Evolutionary conservation across 1,139 yeast species (phyloP).

Genomic region (Candida tropicalis): DNA sequence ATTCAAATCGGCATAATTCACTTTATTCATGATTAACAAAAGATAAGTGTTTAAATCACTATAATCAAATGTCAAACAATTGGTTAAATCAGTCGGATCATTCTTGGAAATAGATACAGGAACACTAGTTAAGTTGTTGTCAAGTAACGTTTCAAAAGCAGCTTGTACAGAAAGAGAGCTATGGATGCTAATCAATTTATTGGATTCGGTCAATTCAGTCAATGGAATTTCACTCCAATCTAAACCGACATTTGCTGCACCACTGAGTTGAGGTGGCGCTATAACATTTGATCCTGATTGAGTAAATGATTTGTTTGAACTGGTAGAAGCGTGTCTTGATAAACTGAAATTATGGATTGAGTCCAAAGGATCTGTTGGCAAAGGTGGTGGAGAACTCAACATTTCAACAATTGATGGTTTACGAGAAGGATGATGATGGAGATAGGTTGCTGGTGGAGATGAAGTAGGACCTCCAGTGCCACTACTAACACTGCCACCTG

Average conservation of each 20-base stretch:
- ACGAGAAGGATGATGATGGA: conserved; percentile 34
- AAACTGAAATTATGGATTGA: conserved; percentile 38
- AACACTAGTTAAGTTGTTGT: conserved; percentile 76
- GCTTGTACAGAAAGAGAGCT: conserved; percentile 70
- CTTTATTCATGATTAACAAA: conserved; percentile 70
- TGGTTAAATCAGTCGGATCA: conserved; percentile 34
- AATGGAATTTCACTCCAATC: conserved; percentile 80
- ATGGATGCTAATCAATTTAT: conserved; percentile 71
- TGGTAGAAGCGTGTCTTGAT: conserved; percentile 46
- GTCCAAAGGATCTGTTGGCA: conserved; percentile 42
- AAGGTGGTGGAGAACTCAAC: conserved; percentile 81
- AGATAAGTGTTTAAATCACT: conserved; percentile 87
- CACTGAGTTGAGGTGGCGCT: conserved; percentile 1
- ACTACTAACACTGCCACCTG: background rate
- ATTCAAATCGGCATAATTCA: conserved; percentile 42
- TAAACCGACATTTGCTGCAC: conserved; percentile 22
- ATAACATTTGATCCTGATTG: conserved; percentile 6
- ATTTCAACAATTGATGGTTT: conserved; percentile 82
- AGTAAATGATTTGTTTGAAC: conserved; percentile 32
- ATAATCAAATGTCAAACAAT: conserved; percentile 86
- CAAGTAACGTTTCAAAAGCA: conserved; percentile 78
- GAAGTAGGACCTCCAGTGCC: background rate
- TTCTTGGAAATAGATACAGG: conserved; percentile 59
- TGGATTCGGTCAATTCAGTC: conserved; percentile 74
- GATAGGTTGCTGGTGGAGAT: conserved; percentile 1